These are phyloP conservation scores for Prunus yedoensis DNA, from an alignment of 331 rosid species.

Conservation along the genomic window DNA sequence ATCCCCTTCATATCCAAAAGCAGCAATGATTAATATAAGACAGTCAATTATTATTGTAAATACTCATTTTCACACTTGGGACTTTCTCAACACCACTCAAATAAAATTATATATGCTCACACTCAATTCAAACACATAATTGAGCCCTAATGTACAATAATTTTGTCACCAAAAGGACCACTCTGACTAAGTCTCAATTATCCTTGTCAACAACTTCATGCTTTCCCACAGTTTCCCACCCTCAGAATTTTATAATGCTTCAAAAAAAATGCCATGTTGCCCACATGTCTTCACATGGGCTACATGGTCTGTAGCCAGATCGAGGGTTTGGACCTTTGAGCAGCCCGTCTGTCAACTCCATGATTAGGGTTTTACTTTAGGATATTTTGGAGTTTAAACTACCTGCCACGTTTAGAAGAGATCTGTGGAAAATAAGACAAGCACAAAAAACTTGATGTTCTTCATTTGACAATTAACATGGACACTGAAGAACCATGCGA, in stretches of 20 bases:
- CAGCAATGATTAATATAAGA: not conserved
- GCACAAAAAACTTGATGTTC: not conserved
- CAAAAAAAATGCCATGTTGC: slow-evolving; percentile 30
- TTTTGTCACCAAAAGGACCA: slow-evolving; percentile 21
- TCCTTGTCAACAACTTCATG: not conserved
- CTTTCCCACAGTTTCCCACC: not conserved
- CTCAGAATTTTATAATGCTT: not conserved
- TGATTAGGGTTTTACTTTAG: not conserved
- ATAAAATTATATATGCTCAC: slow-evolving; percentile 6
- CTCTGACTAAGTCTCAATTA: not conserved
- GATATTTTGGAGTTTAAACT: slow-evolving; percentile 1
- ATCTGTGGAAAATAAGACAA: not conserved
- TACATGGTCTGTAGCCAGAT: slow-evolving; percentile 49
- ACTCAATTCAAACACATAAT: not conserved
- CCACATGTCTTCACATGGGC: slow-evolving; percentile 83
- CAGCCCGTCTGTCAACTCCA: slow-evolving; percentile 36
- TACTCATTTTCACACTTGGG: slow-evolving; percentile 10
- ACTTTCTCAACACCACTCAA: slow-evolving; percentile 17
- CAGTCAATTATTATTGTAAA: not conserved
- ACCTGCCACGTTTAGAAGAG: slow-evolving; percentile 4
- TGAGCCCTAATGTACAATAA: not conserved
- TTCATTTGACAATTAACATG: not conserved
- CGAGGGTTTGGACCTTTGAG: not conserved
- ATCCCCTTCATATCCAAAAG: no score
- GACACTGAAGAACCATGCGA: not conserved